Percentiles rank a stretch among this genome's conserved stretches.
phyloP scores from a whole-genome alignment of 2,329 filamentous ascomycete genomes.

The Pezicula neosporulosa region DNA sequence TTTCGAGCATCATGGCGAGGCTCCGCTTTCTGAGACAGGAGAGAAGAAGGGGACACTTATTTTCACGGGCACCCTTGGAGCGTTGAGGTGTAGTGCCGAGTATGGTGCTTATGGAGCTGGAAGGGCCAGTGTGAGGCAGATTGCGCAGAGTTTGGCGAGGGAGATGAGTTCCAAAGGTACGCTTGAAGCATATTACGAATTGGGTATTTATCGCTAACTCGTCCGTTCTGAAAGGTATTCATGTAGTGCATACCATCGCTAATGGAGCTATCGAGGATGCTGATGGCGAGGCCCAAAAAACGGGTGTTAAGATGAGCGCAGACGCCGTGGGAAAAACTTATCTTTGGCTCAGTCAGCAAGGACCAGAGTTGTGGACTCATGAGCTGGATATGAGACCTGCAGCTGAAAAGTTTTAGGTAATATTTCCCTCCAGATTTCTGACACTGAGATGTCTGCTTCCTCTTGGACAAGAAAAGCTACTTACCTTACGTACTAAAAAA shows the following conservation, averaged over 20 bases:
- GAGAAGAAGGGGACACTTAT: constrained; percentile 55
- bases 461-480: too few relatives aligned
- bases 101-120: constrained; percentile 53
- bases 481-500: too few relatives aligned
- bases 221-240: constrained; percentile 41
- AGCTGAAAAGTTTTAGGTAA: constrained; percentile 38
- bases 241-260: constrained; percentile 56
- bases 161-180: constrained; percentile 52
- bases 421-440: too few relatives aligned
- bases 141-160: constrained; percentile 51
- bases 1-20: constrained; percentile 47
- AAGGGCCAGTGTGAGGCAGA: constrained; percentile 46
- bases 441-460: too few relatives aligned
- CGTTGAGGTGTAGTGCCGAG: constrained; percentile 48
- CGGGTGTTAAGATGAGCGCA: constrained; percentile 53
- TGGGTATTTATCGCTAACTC: too few relatives aligned
- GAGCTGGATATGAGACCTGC: constrained; percentile 48
- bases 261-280: constrained; percentile 52
- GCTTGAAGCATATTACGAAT: too few relatives aligned
- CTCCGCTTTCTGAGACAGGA: constrained; percentile 37
- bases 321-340: constrained; percentile 56
- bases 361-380: constrained; percentile 46
- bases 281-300: constrained; percentile 38
- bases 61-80: constrained; percentile 53
- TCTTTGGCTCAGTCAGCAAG: constrained; percentile 41